Evolutionary conservation across 371 early-diverging fungal species (phyloP).

Genomic region (Funneliformis caledonium): DNA sequence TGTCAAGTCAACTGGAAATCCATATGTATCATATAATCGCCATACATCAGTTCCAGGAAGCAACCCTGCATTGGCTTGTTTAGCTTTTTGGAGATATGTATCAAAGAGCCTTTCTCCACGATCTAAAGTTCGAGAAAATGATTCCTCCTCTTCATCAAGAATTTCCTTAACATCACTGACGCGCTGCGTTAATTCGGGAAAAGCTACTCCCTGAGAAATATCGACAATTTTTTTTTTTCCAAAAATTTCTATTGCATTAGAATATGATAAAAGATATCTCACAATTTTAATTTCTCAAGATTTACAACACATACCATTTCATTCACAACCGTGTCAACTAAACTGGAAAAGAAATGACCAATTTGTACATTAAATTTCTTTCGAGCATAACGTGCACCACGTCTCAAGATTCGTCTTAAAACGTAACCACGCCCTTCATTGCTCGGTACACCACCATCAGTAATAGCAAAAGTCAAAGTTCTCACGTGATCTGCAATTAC

Average conservation of each 20-base stretch:
- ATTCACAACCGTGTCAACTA: slow-evolving; percentile 85
- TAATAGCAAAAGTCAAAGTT: slow-evolving; percentile 97
- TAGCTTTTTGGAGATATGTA: slow-evolving; percentile 75
- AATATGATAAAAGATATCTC: neutral
- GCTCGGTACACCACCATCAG: slow-evolving; percentile 96
- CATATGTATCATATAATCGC: slow-evolving; percentile 99
- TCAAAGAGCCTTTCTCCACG: slow-evolving; percentile 97
- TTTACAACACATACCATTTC: slow-evolving; percentile 63
- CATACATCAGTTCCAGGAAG: slow-evolving; percentile 94
- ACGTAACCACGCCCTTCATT: slow-evolving; percentile 99
- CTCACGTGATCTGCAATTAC: slow-evolving; percentile 99
- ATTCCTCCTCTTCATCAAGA: slow-evolving; percentile 95
- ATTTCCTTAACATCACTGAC: slow-evolving; percentile 88
- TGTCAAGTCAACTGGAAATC: slow-evolving; percentile 99
- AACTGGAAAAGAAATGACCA: slow-evolving; percentile 89
- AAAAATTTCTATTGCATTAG: neutral
- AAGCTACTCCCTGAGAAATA: slow-evolving; percentile 66
- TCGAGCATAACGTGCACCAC: slow-evolving; percentile 96
- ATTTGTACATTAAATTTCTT: slow-evolving; percentile 90
- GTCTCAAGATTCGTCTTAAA: slow-evolving; percentile 96
- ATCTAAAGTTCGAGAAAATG: slow-evolving; percentile 97
- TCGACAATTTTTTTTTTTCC: neutral
- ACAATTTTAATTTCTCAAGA: neutral
- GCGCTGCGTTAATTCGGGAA: slow-evolving; percentile 83
- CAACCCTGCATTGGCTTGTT: slow-evolving; percentile 58